These are phyloP conservation scores for Nicotiana knightiana DNA, from an alignment of 257 asterid species.

Conservation along the genomic window DNA sequence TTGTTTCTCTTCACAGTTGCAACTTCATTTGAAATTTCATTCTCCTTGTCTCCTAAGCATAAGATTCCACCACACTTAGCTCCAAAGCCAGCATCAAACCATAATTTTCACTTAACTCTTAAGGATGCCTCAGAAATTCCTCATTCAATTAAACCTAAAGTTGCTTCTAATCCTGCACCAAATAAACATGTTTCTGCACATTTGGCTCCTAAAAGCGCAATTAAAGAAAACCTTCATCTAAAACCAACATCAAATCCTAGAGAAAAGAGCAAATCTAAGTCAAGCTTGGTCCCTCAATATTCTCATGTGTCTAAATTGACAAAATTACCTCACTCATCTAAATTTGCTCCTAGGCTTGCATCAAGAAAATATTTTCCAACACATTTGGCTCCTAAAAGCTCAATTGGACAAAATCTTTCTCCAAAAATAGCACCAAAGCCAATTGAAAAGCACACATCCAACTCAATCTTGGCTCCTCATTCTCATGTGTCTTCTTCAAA, in stretches of 20 bases:
- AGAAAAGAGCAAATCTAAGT: not conserved
- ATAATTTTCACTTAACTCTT: not conserved
- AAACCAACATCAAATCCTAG: not conserved
- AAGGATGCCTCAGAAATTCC: not conserved
- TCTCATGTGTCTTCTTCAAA: not conserved
- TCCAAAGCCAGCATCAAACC: not conserved
- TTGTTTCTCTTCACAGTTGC: not conserved
- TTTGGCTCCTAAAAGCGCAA: slow-evolving; percentile 3
- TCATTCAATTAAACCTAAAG: not conserved
- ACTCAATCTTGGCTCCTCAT: not conserved
- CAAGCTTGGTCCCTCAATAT: not conserved
- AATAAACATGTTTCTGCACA: not conserved
- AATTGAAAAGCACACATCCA: not conserved
- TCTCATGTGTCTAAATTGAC: not conserved
- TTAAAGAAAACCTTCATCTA: not conserved
- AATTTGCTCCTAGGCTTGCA: not conserved
- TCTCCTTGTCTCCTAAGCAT: not conserved
- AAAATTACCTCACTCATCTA: not conserved
- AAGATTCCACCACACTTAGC: not conserved
- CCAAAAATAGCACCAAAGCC: not conserved
- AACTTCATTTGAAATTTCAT: not conserved
- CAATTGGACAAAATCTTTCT: not conserved
- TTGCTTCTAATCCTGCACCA: not conserved
- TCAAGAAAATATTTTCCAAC: not conserved
- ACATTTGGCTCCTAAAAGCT: not conserved